Percentiles rank a stretch among this genome's conserved stretches.
These are phyloP conservation scores for Jasminum sambac DNA, from an alignment of 257 asterid genomes.

Conservation along the genomic window DNA sequence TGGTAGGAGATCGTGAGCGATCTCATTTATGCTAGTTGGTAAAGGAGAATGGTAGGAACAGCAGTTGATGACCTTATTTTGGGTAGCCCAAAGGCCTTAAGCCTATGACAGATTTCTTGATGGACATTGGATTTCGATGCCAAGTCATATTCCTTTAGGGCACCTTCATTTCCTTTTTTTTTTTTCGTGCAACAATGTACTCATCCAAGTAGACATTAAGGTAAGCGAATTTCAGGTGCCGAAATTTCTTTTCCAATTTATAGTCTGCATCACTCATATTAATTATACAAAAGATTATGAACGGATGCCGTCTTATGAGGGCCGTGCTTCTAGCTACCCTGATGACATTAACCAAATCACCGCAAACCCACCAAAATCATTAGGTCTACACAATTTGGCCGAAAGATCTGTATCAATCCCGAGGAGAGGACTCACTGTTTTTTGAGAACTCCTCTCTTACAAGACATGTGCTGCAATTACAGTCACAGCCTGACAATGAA, in stretches of 20 bases:
- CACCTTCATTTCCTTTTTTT: too few relatives aligned
- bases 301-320: slow-evolving; percentile 40
- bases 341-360: too few relatives aligned
- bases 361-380: slow-evolving; percentile 49
- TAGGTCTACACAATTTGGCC: slow-evolving; percentile 32
- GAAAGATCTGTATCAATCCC: slow-evolving; percentile 41
- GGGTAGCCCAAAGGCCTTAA: too few relatives aligned
- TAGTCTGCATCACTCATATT: slow-evolving; percentile 27
- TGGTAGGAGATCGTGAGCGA: too few relatives aligned
- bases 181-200: slow-evolving; percentile 40
- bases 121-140: too few relatives aligned
- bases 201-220: slow-evolving; percentile 52
- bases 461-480: too few relatives aligned
- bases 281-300: slow-evolving; percentile 43
- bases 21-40: slow-evolving; percentile 71
- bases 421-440: slow-evolving; percentile 57
- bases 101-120: too few relatives aligned
- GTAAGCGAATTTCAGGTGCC: slow-evolving; percentile 43
- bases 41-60: slow-evolving; percentile 37
- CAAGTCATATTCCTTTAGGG: too few relatives aligned
- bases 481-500: too few relatives aligned
- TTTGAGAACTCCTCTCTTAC: slow-evolving; percentile 52
- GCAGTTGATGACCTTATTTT: slow-evolving; percentile 31
- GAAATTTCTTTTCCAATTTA: slow-evolving; percentile 31
- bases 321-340: too few relatives aligned